These are phyloP conservation scores for Sphaceloma murrayae DNA, from an alignment of 2,329 filamentous ascomycete genomes.

Conservation along the genomic window DNA sequence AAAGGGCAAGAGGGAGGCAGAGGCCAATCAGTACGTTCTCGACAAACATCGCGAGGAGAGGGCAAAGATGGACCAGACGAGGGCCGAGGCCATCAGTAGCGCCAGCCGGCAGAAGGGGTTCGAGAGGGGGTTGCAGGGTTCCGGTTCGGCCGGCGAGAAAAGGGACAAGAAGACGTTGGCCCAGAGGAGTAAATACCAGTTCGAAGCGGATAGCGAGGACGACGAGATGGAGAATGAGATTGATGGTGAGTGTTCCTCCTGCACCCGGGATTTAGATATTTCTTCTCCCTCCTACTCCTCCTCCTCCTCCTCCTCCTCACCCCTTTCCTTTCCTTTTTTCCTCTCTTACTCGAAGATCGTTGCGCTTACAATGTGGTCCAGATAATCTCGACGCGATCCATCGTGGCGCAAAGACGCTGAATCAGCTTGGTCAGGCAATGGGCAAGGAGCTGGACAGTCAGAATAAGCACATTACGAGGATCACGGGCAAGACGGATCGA, in stretches of 20 bases:
- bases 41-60: conserved; percentile 53
- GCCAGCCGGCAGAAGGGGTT: conserved; percentile 55
- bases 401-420: conserved; percentile 58
- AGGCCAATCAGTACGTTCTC: conserved; percentile 59
- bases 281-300: not conserved
- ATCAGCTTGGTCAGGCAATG: conserved; percentile 63
- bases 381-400: conserved; percentile 51
- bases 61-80: conserved; percentile 47
- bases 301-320: too few relatives aligned
- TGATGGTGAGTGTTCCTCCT: conserved; percentile 28
- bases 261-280: not conserved
- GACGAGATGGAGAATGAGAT: conserved; percentile 49
- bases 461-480: conserved; percentile 67
- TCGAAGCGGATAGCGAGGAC: conserved; percentile 64
- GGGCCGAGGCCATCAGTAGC: conserved; percentile 43
- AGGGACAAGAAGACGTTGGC: conserved; percentile 47
- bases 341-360: too few relatives aligned
- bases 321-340: too few relatives aligned
- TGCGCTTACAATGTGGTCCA: conserved; percentile 20
- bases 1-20: conserved; percentile 47
- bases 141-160: conserved; percentile 38
- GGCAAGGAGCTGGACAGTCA: conserved; percentile 65
- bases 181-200: conserved; percentile 63
- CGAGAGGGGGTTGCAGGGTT: conserved; percentile 42
- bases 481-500: conserved; percentile 63